These are phyloP conservation scores for Dentiscutata heterogama DNA, from an alignment of 371 early-diverging fungal genomes.

Conservation along the genomic window DNA sequence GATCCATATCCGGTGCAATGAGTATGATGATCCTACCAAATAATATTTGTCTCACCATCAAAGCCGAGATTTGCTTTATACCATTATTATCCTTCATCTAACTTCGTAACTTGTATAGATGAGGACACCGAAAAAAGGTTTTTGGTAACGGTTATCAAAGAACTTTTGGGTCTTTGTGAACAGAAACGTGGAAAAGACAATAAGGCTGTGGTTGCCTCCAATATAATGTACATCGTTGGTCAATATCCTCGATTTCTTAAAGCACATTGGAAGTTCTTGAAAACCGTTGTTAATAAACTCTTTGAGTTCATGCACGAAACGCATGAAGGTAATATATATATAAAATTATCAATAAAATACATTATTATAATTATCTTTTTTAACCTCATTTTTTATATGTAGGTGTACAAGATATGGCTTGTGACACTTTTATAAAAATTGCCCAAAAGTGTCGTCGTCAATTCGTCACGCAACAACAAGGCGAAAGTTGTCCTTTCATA, in stretches of 20 bases:
- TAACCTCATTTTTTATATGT: background rate
- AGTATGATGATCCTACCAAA: conserved; percentile 49
- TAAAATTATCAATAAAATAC: background rate
- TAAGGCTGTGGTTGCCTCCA: conserved; percentile 99
- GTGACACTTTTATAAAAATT: conserved; percentile 99
- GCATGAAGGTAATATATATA: conserved; percentile 84
- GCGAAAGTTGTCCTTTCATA: conserved; percentile 90
- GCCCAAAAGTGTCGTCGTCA: conserved; percentile 96
- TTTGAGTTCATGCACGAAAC: conserved; percentile 99
- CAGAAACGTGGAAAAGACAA: conserved; percentile 97
- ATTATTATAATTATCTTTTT: background rate
- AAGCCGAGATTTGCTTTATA: background rate
- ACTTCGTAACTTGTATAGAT: conserved; percentile 46
- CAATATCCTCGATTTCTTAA: conserved; percentile 99
- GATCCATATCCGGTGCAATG: conserved; percentile 98
- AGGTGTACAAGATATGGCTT: conserved; percentile 99
- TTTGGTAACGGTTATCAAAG: conserved; percentile 97
- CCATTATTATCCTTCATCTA: background rate
- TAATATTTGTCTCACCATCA: background rate
- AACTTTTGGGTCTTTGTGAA: conserved; percentile 94
- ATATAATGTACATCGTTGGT: conserved; percentile 99
- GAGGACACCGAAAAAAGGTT: conserved; percentile 98
- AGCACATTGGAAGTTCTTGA: conserved; percentile 99
- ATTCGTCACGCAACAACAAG: conserved; percentile 89
- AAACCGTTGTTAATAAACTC: conserved; percentile 99